phyloP scores from a whole-genome alignment of 1,284 basidiomycete species.

The Stygiomarasmius scandens region DNA sequence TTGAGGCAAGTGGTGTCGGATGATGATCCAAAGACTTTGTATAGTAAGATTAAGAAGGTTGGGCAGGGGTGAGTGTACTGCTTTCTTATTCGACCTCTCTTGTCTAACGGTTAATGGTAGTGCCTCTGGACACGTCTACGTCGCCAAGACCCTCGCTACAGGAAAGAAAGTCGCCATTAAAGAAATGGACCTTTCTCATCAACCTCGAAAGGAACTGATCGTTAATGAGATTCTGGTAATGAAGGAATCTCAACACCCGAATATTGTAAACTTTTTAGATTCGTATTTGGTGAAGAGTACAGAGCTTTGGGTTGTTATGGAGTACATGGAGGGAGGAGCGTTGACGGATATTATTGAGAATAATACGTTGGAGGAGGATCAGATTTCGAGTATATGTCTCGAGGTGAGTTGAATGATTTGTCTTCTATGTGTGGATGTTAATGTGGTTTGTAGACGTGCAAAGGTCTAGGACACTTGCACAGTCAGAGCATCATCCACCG shows the following conservation, averaged over 20 bases:
- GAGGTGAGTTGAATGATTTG: slow-evolving; percentile 75
- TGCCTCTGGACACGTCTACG: slow-evolving; percentile 98
- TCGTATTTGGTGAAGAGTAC: slow-evolving; percentile 88
- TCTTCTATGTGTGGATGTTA: neutral
- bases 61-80: slow-evolving; percentile 86
- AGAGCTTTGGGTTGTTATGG: slow-evolving; percentile 99
- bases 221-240: slow-evolving; percentile 99
- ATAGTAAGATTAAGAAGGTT: slow-evolving; percentile 98
- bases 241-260: slow-evolving; percentile 98
- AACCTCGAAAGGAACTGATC: slow-evolving; percentile 96
- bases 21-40: slow-evolving; percentile 88
- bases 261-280: slow-evolving; percentile 98
- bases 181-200: slow-evolving; percentile 97
- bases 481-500: slow-evolving; percentile 96
- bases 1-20: slow-evolving; percentile 85
- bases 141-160: slow-evolving; percentile 88
- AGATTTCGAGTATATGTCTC: slow-evolving; percentile 91
- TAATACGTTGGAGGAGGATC: slow-evolving; percentile 94
- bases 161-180: slow-evolving; percentile 97
- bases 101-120: slow-evolving; percentile 40
- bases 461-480: slow-evolving; percentile 91
- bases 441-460: slow-evolving; percentile 75
- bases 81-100: slow-evolving; percentile 1
- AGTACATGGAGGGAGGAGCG: slow-evolving; percentile 99
- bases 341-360: slow-evolving; percentile 98